A percentile compares a stretch with the other conserved stretches of the same genome.
These are phyloP conservation scores for Talaromyces liani DNA, from an alignment of 495 filamentous ascomycete species.

Conservation along the genomic window DNA sequence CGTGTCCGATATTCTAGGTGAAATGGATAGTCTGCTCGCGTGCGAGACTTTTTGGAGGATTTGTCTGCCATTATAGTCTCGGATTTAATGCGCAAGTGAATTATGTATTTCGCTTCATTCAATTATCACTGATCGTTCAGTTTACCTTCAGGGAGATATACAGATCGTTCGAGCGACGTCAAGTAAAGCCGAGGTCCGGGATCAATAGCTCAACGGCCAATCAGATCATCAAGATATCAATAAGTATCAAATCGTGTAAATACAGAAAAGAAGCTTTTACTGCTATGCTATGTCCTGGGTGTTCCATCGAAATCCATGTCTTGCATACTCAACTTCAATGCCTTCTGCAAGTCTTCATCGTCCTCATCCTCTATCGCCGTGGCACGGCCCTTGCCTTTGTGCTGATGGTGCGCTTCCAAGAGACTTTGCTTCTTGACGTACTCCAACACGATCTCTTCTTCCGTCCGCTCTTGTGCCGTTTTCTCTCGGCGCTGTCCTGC, in stretches of 20 bases:
- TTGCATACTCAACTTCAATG: neutral
- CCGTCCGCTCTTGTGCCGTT: conserved; percentile 37
- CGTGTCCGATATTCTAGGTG: conserved; percentile 77
- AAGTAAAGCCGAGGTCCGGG: neutral
- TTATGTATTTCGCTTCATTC: neutral
- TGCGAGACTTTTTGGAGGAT: conserved; percentile 54
- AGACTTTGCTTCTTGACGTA: conserved; percentile 72
- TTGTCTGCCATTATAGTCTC: neutral
- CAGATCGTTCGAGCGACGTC: neutral
- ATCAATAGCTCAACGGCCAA: neutral
- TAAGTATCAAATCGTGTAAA: neutral
- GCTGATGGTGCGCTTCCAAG: conserved; percentile 49
- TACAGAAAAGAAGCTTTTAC: neutral
- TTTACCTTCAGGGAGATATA: neutral
- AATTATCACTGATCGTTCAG: neutral
- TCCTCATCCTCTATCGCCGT: neutral
- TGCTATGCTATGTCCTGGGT: neutral
- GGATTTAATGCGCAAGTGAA: neutral
- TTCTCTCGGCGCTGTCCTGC: conserved; percentile 24
- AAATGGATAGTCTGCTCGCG: conserved; percentile 67
- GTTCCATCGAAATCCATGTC: neutral
- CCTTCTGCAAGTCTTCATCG: neutral
- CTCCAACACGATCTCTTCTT: conserved; percentile 68
- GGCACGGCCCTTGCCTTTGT: neutral
- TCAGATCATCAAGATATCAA: neutral